Evolutionary conservation across 805 yeast species (phyloP).

Genomic region (Saitoella complicata): DNA sequence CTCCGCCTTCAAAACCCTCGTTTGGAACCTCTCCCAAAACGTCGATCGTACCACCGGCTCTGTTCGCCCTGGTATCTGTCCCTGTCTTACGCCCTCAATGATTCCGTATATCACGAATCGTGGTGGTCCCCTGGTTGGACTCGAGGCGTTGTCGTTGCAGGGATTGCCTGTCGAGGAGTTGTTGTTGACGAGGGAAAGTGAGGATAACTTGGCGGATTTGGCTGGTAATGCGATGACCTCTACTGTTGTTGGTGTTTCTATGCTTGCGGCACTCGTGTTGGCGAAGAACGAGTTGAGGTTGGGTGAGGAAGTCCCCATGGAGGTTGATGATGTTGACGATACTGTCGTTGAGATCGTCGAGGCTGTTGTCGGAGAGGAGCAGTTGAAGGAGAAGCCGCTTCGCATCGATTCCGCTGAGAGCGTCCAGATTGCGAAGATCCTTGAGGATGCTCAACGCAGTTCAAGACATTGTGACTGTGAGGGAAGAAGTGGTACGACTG

Average conservation of each 20-base stretch:
- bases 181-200: slow-evolving; percentile 5
- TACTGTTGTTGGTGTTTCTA: slow-evolving; percentile 6
- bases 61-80: slow-evolving; percentile 2
- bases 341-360: not conserved
- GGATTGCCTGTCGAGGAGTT: slow-evolving; percentile 6
- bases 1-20: slow-evolving; percentile 5
- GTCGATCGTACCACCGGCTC: slow-evolving; percentile 5
- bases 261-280: slow-evolving; percentile 3
- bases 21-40: slow-evolving; percentile 7
- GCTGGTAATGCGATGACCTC: slow-evolving; percentile 8
- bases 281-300: not conserved
- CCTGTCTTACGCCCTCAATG: slow-evolving; percentile 7
- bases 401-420: no score
- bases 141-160: slow-evolving; percentile 7
- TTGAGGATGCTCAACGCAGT: no score
- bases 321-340: not conserved
- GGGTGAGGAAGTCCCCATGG: no score
- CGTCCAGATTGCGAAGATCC: no score
- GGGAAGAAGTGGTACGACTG: not conserved
- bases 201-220: slow-evolving; percentile 5
- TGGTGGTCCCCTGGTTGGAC: slow-evolving; percentile 8
- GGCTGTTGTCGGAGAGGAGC: slow-evolving; percentile 1
- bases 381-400: no score
- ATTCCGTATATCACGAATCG: slow-evolving; percentile 8
- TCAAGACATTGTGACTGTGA: slow-evolving; percentile 5